phyloP scores from a whole-genome alignment of 306 rosid species.

The Lathyrus aphaca region DNA sequence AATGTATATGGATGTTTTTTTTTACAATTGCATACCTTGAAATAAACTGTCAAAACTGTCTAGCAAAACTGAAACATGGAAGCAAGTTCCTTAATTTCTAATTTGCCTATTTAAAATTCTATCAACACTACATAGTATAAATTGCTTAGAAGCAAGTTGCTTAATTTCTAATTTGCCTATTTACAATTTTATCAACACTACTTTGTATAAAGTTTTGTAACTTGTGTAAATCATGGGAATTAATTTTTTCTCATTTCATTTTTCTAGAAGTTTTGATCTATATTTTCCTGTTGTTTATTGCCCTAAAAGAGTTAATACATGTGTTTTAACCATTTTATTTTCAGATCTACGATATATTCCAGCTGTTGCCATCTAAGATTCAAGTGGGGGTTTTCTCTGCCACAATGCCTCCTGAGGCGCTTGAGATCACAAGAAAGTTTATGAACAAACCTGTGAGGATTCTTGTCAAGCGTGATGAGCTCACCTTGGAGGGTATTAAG shows the following conservation, averaged over 20 bases:
- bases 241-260: background rate
- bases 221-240: background rate
- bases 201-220: too few species aligned
- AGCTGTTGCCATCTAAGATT: conserved; percentile 73
- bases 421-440: conserved; percentile 83
- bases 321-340: conserved; percentile 27
- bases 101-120: background rate
- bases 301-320: background rate
- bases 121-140: background rate
- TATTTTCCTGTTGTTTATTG: background rate
- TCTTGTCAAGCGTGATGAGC: conserved; percentile 89
- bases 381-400: conserved; percentile 90
- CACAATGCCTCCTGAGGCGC: conserved; percentile 90
- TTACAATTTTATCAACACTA: background rate
- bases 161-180: background rate
- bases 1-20: background rate
- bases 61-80: background rate
- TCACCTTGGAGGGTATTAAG: conserved; percentile 80
- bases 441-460: conserved; percentile 91
- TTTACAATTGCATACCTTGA: background rate
- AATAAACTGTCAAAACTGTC: background rate
- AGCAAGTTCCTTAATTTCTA: background rate
- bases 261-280: background rate
- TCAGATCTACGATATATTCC: conserved; percentile 85
- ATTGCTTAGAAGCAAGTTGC: background rate